A percentile compares a stretch with the other conserved stretches of the same genome.
Conservation (phyloP, 495 filamentous ascomycete species). For the Penicillium roqueforti region DNA sequence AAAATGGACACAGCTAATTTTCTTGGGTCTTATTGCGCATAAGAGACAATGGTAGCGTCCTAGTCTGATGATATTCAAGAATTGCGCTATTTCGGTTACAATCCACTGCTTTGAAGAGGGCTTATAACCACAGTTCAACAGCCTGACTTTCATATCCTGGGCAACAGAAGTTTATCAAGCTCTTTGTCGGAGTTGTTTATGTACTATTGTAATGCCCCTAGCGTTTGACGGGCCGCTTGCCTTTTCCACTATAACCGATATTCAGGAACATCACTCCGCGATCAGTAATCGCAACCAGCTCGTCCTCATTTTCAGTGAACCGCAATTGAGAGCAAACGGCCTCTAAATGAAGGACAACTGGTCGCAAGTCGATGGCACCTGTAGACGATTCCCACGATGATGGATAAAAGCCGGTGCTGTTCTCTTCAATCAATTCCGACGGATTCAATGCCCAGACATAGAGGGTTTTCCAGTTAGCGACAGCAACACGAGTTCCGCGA, state of each 20-base stretch:
- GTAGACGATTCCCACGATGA: conserved; percentile 20
- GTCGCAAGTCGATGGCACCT: conserved; percentile 29
- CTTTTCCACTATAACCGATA: conserved; percentile 23
- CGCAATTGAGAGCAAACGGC: conserved; percentile 40
- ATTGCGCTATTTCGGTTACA: background rate
- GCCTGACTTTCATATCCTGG: background rate
- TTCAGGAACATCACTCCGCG: conserved; percentile 42
- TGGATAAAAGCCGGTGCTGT: conserved; percentile 30
- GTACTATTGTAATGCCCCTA: background rate
- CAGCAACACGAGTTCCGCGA: conserved; percentile 38
- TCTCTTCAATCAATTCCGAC: conserved; percentile 26
- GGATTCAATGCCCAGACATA: conserved; percentile 46
- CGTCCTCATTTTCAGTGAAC: conserved; percentile 38
- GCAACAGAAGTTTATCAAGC: background rate
- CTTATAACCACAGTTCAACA: background rate
- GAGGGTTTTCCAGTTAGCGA: conserved; percentile 44
- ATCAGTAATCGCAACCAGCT: conserved; percentile 45
- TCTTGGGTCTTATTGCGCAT: background rate
- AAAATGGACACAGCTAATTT: background rate
- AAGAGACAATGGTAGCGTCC: background rate
- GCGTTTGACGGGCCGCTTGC: background rate
- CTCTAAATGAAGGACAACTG: conserved; percentile 32
- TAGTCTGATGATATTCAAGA: background rate
- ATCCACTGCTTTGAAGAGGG: background rate
- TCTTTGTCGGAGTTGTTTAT: background rate